Evolutionary conservation across 345 rosid species (phyloP).

Genomic region (Jatropha curcas): DNA sequence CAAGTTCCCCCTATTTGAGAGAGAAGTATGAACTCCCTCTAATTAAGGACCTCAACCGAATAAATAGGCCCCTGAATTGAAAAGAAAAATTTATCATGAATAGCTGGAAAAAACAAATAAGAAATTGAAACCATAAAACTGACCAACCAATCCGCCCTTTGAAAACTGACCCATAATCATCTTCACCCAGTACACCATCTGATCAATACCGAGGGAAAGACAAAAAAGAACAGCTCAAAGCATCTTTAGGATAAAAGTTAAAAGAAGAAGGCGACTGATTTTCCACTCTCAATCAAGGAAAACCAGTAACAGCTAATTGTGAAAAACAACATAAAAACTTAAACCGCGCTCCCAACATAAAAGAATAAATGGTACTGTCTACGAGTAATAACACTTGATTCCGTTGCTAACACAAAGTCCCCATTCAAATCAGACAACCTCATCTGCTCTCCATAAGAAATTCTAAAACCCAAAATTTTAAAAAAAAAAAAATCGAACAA

Average conservation of each 20-base stretch:
- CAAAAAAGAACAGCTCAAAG: no score
- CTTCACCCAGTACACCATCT: constrained; percentile 22
- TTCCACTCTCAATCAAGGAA: no score
- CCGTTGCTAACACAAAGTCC: constrained; percentile 86
- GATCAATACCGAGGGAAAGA: background rate
- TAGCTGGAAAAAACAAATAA: background rate
- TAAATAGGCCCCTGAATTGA: no score
- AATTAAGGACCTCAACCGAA: no score
- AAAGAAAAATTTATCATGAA: background rate
- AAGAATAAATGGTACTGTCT: constrained; percentile 51
- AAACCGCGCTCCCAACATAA: background rate
- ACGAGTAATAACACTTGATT: constrained; percentile 66
- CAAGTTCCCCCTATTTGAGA: background rate
- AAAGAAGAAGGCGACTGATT: no score
- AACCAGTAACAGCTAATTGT: background rate
- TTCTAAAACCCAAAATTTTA: background rate
- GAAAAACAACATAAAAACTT: background rate
- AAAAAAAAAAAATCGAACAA: background rate
- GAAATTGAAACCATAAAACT: background rate
- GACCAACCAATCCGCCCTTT: constrained; percentile 31
- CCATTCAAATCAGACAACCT: constrained; percentile 41
- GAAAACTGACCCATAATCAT: constrained; percentile 19
- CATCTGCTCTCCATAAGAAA: no score
- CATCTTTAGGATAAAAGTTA: no score
- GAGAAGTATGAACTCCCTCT: no score